Base-by-base conservation (phyloP, 371 early-diverging fungal species). In the Mortierella sp. region DNA sequence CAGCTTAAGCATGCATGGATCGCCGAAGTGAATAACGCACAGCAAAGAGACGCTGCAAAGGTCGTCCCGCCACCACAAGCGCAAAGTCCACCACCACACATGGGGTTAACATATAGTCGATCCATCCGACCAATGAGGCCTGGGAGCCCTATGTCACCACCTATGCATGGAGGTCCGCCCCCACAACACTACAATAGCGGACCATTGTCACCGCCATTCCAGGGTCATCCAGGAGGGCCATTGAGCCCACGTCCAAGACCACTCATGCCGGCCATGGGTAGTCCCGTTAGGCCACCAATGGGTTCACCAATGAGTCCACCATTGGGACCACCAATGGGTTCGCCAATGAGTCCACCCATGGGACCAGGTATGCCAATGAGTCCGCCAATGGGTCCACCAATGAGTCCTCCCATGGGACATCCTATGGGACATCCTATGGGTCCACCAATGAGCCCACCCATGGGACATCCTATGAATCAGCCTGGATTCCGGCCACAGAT, bases 201-300 rank as follows among this genome's bases (percentile, higher is more conserved):
- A 8, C 76, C 68, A 2, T 25, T 64, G 57, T 74, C 74, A 21
- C 76, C 76, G 29, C 29, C 51, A 16, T 68, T 76, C 44, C 77
- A 48, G 34, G 69, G 64, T 28, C 25, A 63, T 14, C 67, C 43
- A 43, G 76, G 76, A 27, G 70, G 77, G 22, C 69, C 68, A 17
- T 57, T 68, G 65, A 65, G 55, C 17, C 77, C 77, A 39, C 60
- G 54, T n/a, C 60, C 57, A 29, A 54, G 60, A 25, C 67, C 74
- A 9, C 68, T 68, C 41, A 68, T 68, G 74, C 67, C 50, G 76
- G 76, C 76, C 54, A 74, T 74, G 76, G 76, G 76, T 47, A 63
- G 67, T 19, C 46, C 41, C 10, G 10, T 34, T 4, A 10, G 34
- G 4, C 34, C 34, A 34, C 34, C 34, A 34, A 34, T 34, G 34